These are phyloP conservation scores for Pseudogymnoascus sp. DNA, from an alignment of 2,329 filamentous ascomycete genomes.

Conservation along the genomic window DNA sequence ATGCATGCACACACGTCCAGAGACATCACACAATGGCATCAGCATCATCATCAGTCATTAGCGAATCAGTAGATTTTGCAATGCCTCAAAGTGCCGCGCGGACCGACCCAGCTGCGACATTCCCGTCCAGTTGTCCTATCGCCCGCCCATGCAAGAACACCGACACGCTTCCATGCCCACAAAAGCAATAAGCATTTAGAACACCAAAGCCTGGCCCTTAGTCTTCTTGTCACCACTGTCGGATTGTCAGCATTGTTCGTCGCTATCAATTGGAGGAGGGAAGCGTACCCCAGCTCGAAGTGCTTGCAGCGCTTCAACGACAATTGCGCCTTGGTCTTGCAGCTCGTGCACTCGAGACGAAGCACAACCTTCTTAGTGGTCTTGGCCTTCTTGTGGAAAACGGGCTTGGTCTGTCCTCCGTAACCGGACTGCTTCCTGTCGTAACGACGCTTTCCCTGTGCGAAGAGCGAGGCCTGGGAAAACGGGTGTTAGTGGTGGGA, in stretches of 20 bases:
- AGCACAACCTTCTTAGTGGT: constrained; percentile 99
- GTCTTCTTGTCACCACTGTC: constrained; percentile 99
- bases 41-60: constrained; percentile 7
- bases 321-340: constrained; percentile 98
- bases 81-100: constrained; percentile 8
- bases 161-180: constrained; percentile 1
- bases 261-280: background rate
- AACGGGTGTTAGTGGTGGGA: background rate
- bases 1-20: background rate
- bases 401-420: constrained; percentile 99
- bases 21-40: constrained; percentile 7
- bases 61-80: constrained; percentile 9
- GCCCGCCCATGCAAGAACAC: constrained; percentile 5
- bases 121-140: constrained; percentile 1
- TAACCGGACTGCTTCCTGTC: constrained; percentile 99
- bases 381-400: constrained; percentile 99
- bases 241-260: constrained; percentile 33
- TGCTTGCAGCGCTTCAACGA: constrained; percentile 99
- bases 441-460: constrained; percentile 99
- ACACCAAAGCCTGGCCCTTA: constrained; percentile 99
- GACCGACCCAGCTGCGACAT: constrained; percentile 6
- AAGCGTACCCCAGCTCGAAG: constrained; percentile 94
- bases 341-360: constrained; percentile 91
- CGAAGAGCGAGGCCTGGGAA: constrained; percentile 73
- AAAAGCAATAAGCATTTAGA: constrained; percentile 61